Base-by-base conservation (phyloP, 192 early-diverging fungal genomes). In the Gonapodya sp. region DNA sequence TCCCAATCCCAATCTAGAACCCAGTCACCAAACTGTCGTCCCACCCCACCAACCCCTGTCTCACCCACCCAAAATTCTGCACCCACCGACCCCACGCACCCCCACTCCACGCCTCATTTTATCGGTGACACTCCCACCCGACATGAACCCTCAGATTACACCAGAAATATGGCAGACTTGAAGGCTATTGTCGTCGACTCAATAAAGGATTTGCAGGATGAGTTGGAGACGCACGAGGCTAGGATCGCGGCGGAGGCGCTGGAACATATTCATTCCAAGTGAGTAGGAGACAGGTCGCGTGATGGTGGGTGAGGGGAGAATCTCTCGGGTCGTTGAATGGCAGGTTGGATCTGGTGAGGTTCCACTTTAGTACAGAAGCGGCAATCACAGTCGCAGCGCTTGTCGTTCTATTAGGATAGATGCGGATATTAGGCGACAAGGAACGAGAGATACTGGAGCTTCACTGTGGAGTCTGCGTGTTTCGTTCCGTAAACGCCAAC, bases 201-300 rank as follows among this genome's bases (percentile, higher is more conserved):
- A 36, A 91, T 99, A 82, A 90, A 92, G 37, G 97, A 97, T 82
- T 89, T 97, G 81, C 93, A 96, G 80, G 92, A 91, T 78, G 97
- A 97, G 83, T 85, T 96, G 30, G 93, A 95, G 81, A 91, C 85
- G 37, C 91, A 93, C 37, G 91, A 92, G 80, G 88, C 89, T 34
- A 92, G 91, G 37, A 96, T 97, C 83, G 90, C 94, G 31, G 89
- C 89, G 73, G 93, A 94, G 83, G 95, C 97, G 18, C 87, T 92
- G 79, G 94, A 96, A 73, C 93, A 97, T 79, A 96, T 99, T 79
- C 96, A 97, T 84, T 95, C 95, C 81, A 95, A 95, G 95, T 96
- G 85, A 83, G 88, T 85, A 64, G 46, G 8, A 16, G 64, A 79
- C 81, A 34, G 16, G 30, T 77, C 75, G 18, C 2, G 31, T 18